Base-by-base conservation (phyloP, 306 rosid genomes). In the Vigna mungo region DNA sequence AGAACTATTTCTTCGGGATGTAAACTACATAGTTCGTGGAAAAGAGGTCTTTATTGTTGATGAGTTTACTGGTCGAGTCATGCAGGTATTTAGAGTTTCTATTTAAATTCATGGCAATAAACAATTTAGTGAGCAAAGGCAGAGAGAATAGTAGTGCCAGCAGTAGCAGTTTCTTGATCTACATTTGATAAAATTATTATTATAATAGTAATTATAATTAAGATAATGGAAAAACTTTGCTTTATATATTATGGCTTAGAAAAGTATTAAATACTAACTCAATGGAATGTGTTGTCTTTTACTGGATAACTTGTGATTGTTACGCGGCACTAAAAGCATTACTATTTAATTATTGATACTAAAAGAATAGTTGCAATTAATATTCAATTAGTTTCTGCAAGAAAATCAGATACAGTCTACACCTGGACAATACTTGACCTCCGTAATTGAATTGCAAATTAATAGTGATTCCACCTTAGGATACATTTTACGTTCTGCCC, bases 11-110 rank as follows among this genome's bases (percentile, higher is more conserved):
- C 97, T 95, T 63, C 89, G 83, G 85, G 97, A 95, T 71, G 97
- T 95, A 59, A 95, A 92, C 81, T 95, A 92, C 83, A 95, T 95
- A 46, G 88, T 91, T 74, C 98, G 97, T 25, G 97, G 93, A 71
- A 90, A 88, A 80, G 98, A 92, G 86, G 93, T 95, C 76, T 87
- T 95, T 49, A 95, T 95, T 52, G 98, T 95, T 62, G 98, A 95
- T 47, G 98, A 95, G 84, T 95, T 95, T 84, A 95, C 98, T 37
- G 98, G 98, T 78, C 91, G 98, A 73, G 98, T 95, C 62, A 95
- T 95, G 98, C 98, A 95, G 96, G 98, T 95, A 78, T 69, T 69
- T 37, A 51, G 47, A 69, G 17, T 62, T 69, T 81, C 44, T 58
- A 27, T 54, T 47, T 10, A 47, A 46, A 70, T 80, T 67, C 27